These are phyloP conservation scores for Syzygium syzygioides DNA, from an alignment of 441 rosid genomes.

Conservation along the genomic window DNA sequence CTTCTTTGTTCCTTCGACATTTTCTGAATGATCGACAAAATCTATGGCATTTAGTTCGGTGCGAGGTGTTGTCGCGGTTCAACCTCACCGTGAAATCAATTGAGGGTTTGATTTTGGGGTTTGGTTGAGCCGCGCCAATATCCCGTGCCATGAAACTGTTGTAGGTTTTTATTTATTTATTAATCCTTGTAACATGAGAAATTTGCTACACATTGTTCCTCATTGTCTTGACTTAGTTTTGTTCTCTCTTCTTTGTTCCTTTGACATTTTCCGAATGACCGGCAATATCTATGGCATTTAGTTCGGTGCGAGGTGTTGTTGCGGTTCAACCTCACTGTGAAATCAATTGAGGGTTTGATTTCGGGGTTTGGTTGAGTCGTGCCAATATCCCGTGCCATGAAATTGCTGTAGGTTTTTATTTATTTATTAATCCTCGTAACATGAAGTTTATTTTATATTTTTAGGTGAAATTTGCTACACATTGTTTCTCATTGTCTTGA, in stretches of 20 bases:
- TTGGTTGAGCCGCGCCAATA: background rate
- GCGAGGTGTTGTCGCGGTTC: background rate
- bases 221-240: background rate
- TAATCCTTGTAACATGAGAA: background rate
- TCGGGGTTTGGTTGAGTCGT: background rate
- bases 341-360: background rate
- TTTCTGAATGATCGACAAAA: background rate
- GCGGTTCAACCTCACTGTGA: background rate
- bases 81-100: background rate
- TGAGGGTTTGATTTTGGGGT: background rate
- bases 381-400: background rate
- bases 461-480: background rate
- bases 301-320: background rate
- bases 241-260: background rate
- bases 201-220: background rate
- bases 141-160: background rate
- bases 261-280: background rate
- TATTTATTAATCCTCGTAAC: background rate
- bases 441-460: background rate
- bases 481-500: background rate
- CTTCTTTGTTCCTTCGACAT: background rate
- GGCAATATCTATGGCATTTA: background rate
- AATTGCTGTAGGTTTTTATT: background rate
- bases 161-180: background rate
- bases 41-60: background rate